Percentiles rank a stretch among this genome's conserved stretches.
These are phyloP conservation scores for Clonostachys rhizophaga DNA, from an alignment of 2,329 filamentous ascomycete species.

Conservation along the genomic window DNA sequence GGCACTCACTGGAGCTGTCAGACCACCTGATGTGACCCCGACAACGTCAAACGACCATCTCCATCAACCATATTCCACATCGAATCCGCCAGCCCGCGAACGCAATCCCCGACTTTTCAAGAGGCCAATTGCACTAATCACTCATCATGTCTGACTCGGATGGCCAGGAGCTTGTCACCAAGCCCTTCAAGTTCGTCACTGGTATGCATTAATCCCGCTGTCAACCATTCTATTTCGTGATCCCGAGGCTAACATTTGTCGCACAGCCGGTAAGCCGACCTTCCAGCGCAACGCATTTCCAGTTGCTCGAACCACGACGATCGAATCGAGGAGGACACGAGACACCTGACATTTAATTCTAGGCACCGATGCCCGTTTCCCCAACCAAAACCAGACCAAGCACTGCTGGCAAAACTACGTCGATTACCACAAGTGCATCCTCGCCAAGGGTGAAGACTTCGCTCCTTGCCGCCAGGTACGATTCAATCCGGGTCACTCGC, in stretches of 20 bases:
- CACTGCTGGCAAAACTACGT: slow-evolving; percentile 99
- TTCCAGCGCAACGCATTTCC: slow-evolving; percentile 9
- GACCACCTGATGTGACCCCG: slow-evolving; percentile 33
- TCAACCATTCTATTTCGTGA: slow-evolving; percentile 15
- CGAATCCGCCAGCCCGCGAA: not conserved
- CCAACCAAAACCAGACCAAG: slow-evolving; percentile 97
- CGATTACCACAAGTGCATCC: slow-evolving; percentile 99
- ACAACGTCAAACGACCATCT: not conserved
- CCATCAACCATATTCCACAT: not conserved
- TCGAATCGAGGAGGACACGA: not conserved
- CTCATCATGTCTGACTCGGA: slow-evolving; percentile 86
- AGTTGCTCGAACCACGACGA: slow-evolving; percentile 8
- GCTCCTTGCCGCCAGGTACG: slow-evolving; percentile 91
- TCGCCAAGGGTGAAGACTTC: slow-evolving; percentile 98
- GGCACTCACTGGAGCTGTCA: slow-evolving; percentile 21
- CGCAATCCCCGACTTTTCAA: not conserved
- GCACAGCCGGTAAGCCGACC: slow-evolving; percentile 36
- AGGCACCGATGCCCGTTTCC: slow-evolving; percentile 99
- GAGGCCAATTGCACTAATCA: slow-evolving; percentile 13
- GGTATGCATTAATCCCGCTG: slow-evolving; percentile 59
- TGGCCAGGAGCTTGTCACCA: slow-evolving; percentile 73
- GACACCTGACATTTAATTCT: slow-evolving; percentile 3
- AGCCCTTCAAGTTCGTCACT: slow-evolving; percentile 99
- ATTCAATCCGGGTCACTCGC: not conserved
- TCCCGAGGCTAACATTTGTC: slow-evolving; percentile 34